Evolutionary conservation across 805 yeast species (phyloP), one percentile per base, ranked within the genome.

Genomic region (Metschnikowia koreensis): DNA sequence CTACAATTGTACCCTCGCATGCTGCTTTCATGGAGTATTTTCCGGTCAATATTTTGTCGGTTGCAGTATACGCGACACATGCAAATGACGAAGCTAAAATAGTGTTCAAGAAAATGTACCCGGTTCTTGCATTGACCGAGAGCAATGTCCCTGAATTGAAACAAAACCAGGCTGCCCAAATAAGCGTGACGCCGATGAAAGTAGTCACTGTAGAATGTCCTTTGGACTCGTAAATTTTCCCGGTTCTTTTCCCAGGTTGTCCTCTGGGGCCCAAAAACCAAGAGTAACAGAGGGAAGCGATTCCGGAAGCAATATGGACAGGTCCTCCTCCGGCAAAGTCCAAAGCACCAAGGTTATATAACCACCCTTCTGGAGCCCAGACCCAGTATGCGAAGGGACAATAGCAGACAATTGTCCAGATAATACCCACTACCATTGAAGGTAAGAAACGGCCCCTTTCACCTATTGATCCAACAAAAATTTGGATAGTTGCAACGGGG

Each of bases 291-390:
- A 75, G 59, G 3, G 79, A 70, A 2, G 78, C 72, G 29, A 68
- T 66, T 40, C 80, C 80, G 6, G 76, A 66, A 6, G 78, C 70
- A 48, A 76, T 69, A 60, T 76, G 81, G 33, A 76, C 81, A 1
- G 80, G 80, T 29, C 79, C 79, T 37, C 81, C 81, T 39, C 80
- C 81, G 7, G 80, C 79, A 60, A 76, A 76, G 57, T 76, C 81
- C 49, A 76, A 66, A 4, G 72, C 74, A 6, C 80, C 81, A 42
- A 76, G 62, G 28, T 64, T 68, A 47, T 61, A 69, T 43, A 76
- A 64, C 76, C 79, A 76, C 13, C 81, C 81, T 51, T 71, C 73
- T 6, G 60, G 62, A 28, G 70, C 71, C 81, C 81, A 76, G n/a
- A 76, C 76, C 66, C 78, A 68, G 60, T 67, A 76, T 3, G 80